Base-by-base conservation (phyloP, 2,329 filamentous ascomycete genomes). In the Sporothrix inflata region DNA sequence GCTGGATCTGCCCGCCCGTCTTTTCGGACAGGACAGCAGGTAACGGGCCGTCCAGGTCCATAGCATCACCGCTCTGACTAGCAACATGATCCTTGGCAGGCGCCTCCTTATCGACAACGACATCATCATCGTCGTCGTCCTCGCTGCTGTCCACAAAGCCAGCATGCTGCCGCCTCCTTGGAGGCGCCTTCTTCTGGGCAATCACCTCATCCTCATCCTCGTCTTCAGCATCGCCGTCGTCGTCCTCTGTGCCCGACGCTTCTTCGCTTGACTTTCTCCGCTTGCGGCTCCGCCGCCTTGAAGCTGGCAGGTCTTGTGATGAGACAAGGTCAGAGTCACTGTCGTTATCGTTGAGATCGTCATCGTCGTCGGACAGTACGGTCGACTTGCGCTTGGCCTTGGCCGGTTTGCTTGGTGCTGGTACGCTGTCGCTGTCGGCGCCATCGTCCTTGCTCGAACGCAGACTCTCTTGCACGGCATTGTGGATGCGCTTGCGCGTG, bases 401-500 rank as follows among this genome's bases (percentile, higher is more conserved):
- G 40, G 45, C 73, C 45, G 47, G 73, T 21, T 34, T 60, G 3
- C 55, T 47, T 45, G 70, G 69, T n/a, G 66, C 42, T 8, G 38
- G 3, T 19, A 61, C 19, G 24, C 55, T 55, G 30, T 53, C 27
- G 34, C 12, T 8, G 61, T 69, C 5, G 74, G 77, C 14, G 71
- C 75, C 68, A 74, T 77, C 14, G 71, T 75, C 68, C 3, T n/a
- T 40, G 14, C 73, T 72, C 34, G 66, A 24, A n/a, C 74, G 75
- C 67, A 76, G 71, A 1, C n/a, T 49, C n/a, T 67, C 3, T 34
- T 51, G 45, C 19, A 80, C 82, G 0, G 80, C 81, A 16, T 79
- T 79, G 70, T 81, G 82, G 24, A 84, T 82, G 65, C 86, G 86
- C 75, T 88, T 85, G 66, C 92, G 85, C 73, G 91, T 85, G 19